Evolutionary conservation across 495 filamentous ascomycete genomes (phyloP), one percentile per base, ranked within the genome.

Genomic region (Penicillium cosmopolitanum): DNA sequence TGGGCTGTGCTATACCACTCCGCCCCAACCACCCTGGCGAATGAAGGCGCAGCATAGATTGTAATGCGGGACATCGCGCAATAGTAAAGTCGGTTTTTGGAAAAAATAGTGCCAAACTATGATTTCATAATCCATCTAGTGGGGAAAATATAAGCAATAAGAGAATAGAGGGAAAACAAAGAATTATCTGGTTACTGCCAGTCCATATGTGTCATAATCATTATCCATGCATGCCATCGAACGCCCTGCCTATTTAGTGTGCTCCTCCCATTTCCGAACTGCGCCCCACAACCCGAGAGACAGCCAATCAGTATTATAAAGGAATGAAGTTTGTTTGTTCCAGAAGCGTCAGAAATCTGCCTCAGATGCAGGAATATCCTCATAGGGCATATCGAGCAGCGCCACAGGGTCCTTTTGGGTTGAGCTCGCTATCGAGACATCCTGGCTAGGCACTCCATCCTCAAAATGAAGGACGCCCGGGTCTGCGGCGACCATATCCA

Each of bases 401-500:
- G 46, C 10, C 46, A 28, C 46, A 10, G 46, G 46, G 3, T 15
- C 9, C 9, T 12, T n/a, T 19, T 15, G 13, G 9, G 53, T 21
- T 15, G 38, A 13, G 13, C 42, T 44, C 33, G 38, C 36, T 0
- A 18, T 51, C 19, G 55, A 60, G 18, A 42, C 18, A 0, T 28
- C 3, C 33, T 42, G 34, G 12, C 4, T 12, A 34, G 57, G 51
- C 21, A 28, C 51, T 6, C 53, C 36, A 47, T 66, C 62, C 36
- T 66, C 58, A n/a, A 48, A 21, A 60, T 51, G 40, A 34, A 74
- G 64, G 8, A 75, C 59, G 4, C 73, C 68, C 48, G 68, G 62
- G 50, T 74, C 71, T n/a, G 54, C 50, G 36, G 69, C 65, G 9
- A 78, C 53, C 33, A 77, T 63, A 18, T 77, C 73, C 52, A 73